These are phyloP conservation scores for Pseudogymnoascus sp. DNA, from an alignment of 2,329 filamentous ascomycete genomes.

Conservation along the genomic window DNA sequence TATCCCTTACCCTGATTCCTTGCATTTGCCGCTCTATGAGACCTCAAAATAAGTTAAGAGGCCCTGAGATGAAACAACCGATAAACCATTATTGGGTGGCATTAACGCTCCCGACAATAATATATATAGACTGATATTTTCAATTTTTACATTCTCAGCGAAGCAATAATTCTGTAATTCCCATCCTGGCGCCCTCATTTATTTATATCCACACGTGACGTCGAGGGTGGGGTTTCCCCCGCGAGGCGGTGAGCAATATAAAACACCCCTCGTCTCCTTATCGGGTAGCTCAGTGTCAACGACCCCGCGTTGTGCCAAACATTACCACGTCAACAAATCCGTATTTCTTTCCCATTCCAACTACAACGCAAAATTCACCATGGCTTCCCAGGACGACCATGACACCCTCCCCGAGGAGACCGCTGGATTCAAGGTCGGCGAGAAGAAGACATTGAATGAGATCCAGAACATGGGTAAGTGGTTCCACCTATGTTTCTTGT, in stretches of 20 bases:
- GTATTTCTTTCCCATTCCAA: constrained; percentile 11
- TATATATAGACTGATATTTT: not conserved
- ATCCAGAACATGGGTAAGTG: constrained; percentile 85
- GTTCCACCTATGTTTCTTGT: constrained; percentile 11
- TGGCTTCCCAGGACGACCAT: constrained; percentile 62
- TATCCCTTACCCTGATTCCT: not conserved
- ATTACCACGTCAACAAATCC: constrained; percentile 8
- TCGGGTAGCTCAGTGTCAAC: not conserved
- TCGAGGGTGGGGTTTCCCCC: constrained; percentile 1
- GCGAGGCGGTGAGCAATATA: constrained; percentile 9
- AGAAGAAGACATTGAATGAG: constrained; percentile 96
- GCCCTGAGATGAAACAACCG: not conserved
- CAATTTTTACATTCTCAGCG: not conserved
- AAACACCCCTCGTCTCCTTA: constrained; percentile 10
- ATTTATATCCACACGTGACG: constrained; percentile 6
- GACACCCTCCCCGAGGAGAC: constrained; percentile 83
- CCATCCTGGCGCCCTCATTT: not conserved
- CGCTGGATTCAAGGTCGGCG: constrained; percentile 93
- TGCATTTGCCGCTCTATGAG: not conserved
- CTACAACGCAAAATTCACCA: constrained; percentile 30
- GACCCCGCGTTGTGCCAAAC: constrained; percentile 7
- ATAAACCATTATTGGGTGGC: not conserved
- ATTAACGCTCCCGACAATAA: not conserved
- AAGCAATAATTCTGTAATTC: not conserved
- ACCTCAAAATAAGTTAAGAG: not conserved